Percentiles rank a stretch among this genome's conserved stretches.
Conservation (phyloP, 257 asterid species). For the Rehmannia glutinosa region DNA sequence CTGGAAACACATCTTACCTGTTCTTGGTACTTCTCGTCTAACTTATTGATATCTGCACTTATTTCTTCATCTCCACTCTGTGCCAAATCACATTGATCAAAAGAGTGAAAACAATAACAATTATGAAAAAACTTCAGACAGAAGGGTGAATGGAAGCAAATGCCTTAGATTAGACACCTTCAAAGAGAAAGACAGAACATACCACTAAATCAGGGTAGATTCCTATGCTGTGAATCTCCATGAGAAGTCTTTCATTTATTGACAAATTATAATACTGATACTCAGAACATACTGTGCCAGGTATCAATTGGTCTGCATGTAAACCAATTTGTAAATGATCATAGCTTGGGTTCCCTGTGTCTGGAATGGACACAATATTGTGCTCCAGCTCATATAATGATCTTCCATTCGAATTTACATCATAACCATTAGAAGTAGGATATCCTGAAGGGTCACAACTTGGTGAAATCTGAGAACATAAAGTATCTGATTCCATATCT, state of each 20-base stretch:
- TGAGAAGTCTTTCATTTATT: constrained; percentile 59
- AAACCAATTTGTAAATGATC: constrained; percentile 43
- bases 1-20: constrained; percentile 49
- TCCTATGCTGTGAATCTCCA: constrained; percentile 78
- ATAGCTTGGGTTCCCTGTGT: constrained; percentile 34
- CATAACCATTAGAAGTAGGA: constrained; percentile 51
- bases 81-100: constrained; percentile 44
- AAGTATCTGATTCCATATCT: constrained; percentile 41
- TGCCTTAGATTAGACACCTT: constrained; percentile 15
- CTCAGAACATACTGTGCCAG: constrained; percentile 47
- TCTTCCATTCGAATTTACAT: constrained; percentile 39
- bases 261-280: constrained; percentile 65
- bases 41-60: constrained; percentile 43
- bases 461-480: constrained; percentile 36
- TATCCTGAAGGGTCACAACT: constrained; percentile 38
- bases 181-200: constrained; percentile 26
- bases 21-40: constrained; percentile 61
- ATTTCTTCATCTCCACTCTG: constrained; percentile 66
- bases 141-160: constrained; percentile 14
- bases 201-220: constrained; percentile 78
- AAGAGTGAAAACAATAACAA: constrained; percentile 21
- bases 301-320: constrained; percentile 37
- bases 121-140: constrained; percentile 12
- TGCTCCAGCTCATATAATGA: constrained; percentile 44
- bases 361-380: constrained; percentile 30